Base-by-base conservation (phyloP, 768 basidiomycete species). In the Kwoniella shandongensis region DNA sequence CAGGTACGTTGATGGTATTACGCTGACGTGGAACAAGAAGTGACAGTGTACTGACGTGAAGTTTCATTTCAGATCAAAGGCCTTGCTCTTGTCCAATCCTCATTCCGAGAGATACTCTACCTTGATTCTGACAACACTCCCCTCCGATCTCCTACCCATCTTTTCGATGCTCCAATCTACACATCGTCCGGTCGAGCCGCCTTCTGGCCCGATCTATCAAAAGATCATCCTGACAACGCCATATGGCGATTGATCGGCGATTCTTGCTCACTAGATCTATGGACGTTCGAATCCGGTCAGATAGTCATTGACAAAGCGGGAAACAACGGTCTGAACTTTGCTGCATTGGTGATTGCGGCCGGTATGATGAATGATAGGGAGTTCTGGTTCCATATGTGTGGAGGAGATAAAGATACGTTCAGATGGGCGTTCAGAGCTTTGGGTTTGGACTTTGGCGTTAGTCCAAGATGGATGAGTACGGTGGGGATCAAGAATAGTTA, bases 201-300 rank as follows among this genome's bases (percentile, higher is more conserved):
- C 22, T 79, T 80, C 58, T 81, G 79, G 79, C 79, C 79, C 2
- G 80, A 81, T 59, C 60, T 79, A 35, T 78, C 75, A 40, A 79
- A 78, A 54, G 79, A 79, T 53, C 73, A 78, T 41, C 76, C 77
- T 15, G 70, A 74, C 30, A 81, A 81, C 59, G 76, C 79, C 17
- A 76, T 81, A 56, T 81, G 78, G 76, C 67, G 79, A 18, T 38
- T 78, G 27, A 55, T 79, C 20, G 76, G 75, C 10, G 65, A 73
- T 20, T 53, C 61, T 8, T 80, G 79, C 54, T 54, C 65, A 11
- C 66, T 76, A 15, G 51, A 70, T 23, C 50, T 75, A 20, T 80
- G 76, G 76, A 78, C 79, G 25, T 68, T 79, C 53, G 80, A 81
- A 39, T 61, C 59, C 42, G 77, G 77, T 35, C 77, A 78, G 61